A percentile compares a stretch with the other conserved stretches of the same genome.
Conservation (phyloP, 2,329 filamentous ascomycete genomes). For the Epicoccum sorghinum region DNA sequence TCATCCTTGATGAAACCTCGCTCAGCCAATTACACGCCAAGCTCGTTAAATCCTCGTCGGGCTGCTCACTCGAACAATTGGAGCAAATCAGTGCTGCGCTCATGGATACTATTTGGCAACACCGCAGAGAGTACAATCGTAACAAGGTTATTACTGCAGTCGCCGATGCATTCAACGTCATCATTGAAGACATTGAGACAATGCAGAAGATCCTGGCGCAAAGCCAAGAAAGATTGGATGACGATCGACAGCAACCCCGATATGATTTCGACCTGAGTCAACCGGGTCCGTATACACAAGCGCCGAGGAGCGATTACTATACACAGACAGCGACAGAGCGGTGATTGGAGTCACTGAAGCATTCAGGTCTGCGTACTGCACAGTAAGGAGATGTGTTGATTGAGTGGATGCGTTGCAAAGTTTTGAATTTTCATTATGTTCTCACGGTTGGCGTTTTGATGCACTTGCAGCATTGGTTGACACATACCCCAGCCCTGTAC, state of each 20-base stretch:
- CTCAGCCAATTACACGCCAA: constrained; percentile 66
- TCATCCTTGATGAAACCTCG: constrained; percentile 57
- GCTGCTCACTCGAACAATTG: constrained; percentile 88
- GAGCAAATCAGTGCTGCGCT: constrained; percentile 90
- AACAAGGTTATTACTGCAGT: constrained; percentile 71
- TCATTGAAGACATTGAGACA: constrained; percentile 70
- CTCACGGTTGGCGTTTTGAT: constrained; percentile 13
- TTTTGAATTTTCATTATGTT: constrained; percentile 1
- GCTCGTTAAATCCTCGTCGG: constrained; percentile 71
- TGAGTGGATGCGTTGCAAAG: constrained; percentile 6
- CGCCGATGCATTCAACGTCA: constrained; percentile 74
- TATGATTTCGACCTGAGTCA: constrained; percentile 15
- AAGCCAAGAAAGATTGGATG: constrained; percentile 44
- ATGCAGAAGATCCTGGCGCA: constrained; percentile 53
- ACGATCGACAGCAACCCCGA: constrained; percentile 12
- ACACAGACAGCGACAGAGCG: neutral
- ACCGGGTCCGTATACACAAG: constrained; percentile 8
- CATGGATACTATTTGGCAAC: constrained; percentile 89
- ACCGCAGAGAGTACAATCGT: constrained; percentile 82
- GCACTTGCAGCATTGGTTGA: constrained; percentile 14
- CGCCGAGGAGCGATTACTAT: constrained; percentile 10
- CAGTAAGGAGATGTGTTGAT: neutral
- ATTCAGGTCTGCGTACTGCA: neutral
- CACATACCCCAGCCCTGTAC: constrained; percentile 15
- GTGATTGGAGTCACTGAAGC: neutral